phyloP scores from a whole-genome alignment of 2,329 filamentous ascomycete species.

The Capronia epimyces region DNA sequence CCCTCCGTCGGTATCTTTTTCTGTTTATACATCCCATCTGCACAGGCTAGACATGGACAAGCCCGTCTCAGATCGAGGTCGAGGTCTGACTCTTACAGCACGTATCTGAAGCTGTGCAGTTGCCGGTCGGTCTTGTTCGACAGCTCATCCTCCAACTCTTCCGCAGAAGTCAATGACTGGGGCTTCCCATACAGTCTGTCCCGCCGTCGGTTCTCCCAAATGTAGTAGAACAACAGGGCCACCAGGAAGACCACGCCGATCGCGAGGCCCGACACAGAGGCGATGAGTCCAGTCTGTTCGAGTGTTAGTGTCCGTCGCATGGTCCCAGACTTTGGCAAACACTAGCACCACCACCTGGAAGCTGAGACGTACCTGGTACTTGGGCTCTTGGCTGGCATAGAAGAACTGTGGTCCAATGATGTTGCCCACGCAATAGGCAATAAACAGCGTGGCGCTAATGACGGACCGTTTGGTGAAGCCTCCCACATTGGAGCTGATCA shows the following conservation, averaged over 20 bases:
- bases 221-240: conserved; percentile 32
- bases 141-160: conserved; percentile 32
- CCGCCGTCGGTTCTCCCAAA: conserved; percentile 32
- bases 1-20: too few species aligned
- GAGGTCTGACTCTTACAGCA: too few species aligned
- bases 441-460: conserved; percentile 48
- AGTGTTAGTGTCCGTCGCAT: conserved; percentile 12
- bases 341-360: background rate
- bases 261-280: conserved; percentile 31
- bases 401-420: conserved; percentile 53
- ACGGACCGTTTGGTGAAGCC: conserved; percentile 54
- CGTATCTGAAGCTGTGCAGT: conserved; percentile 36
- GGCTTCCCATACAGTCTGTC: conserved; percentile 31
- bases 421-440: conserved; percentile 51
- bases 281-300: conserved; percentile 34
- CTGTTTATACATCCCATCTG: too few species aligned
- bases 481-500: conserved; percentile 50
- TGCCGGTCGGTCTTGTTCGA: conserved; percentile 36
- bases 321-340: conserved; percentile 27
- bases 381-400: conserved; percentile 44
- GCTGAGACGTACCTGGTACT: conserved; percentile 36
- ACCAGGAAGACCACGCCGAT: conserved; percentile 33
- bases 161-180: conserved; percentile 28
- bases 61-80: too few species aligned
- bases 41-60: too few species aligned